Base-by-base conservation (phyloP, 768 basidiomycete species). In the Boletellus sp. region DNA sequence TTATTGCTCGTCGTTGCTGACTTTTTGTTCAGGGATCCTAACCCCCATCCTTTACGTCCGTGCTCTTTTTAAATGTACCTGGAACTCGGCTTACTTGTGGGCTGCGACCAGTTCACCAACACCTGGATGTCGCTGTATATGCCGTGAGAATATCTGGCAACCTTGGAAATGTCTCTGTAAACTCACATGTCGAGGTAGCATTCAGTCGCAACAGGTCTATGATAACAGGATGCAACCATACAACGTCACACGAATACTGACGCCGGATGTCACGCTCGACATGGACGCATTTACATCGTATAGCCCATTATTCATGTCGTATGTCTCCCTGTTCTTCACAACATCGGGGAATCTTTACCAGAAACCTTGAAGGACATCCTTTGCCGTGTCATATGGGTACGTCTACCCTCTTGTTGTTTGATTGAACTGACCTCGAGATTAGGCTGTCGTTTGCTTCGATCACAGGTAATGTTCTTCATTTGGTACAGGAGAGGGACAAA, bases 391-490 rank as follows among this genome's bases (percentile, higher is more conserved):
- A 22, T 66, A 79, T 44, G 58, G 63, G 65, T 59, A 55, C 16
- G 61, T 44, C 4, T 11, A 12, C 42, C 7, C 3, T 40, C 2
- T 16, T 15, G 3, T 49, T n/a, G 5, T n/a, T 39, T 13, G 16
- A 16, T 15, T 4, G 17, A 22, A 24, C 24, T 45, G 35, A 71
- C 78, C 26, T 79, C 78, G 3, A 85, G 5, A 84, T 63, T 17
- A 90, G 87, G 17, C 74, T 92, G 15, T 87, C 85, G 15, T 93
- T 93, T 63, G 89, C 89, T 2, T 79, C 83, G 22, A 84, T 91
- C 60, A 88, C 90, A 65, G 84, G 88, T 64, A 42, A 53, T 26
- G 37, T 0, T 13, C 32, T 42, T 23, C 22, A 4, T 42, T 17
- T 17, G 8, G 22, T 48, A 19, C 23, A 13, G 50, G 36, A 20